Evolutionary conservation across 2,329 filamentous ascomycete genomes (phyloP).

Genomic region (Curvularia verruculosa): DNA sequence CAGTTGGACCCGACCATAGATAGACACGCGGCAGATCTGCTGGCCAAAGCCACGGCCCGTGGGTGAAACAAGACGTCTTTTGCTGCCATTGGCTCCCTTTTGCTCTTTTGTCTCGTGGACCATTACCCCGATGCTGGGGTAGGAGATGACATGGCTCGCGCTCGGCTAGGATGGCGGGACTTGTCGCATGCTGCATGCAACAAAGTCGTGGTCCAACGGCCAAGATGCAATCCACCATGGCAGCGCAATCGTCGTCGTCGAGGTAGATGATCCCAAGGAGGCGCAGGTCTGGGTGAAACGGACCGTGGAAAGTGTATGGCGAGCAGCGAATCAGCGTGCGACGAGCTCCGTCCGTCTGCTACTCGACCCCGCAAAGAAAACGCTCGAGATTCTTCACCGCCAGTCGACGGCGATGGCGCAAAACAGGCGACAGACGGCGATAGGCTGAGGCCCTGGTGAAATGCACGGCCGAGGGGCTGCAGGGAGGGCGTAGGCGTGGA

Average conservation of each 20-base stretch:
- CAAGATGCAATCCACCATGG: no score
- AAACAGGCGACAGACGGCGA: conserved; percentile 1
- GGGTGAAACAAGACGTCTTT: conserved; percentile 18
- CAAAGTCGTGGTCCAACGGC: neutral
- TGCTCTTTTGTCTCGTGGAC: conserved; percentile 14
- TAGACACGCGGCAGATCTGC: conserved; percentile 10
- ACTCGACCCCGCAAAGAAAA: conserved; percentile 5
- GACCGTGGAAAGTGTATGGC: conserved; percentile 1
- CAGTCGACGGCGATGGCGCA: conserved; percentile 6
- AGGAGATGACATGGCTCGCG: conserved; percentile 3
- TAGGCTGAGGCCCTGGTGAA: neutral
- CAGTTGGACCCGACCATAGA: neutral
- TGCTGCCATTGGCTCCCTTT: conserved; percentile 33
- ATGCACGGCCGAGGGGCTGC: conserved; percentile 16
- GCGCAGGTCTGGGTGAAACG: conserved; percentile 8
- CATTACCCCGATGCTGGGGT: conserved; percentile 3
- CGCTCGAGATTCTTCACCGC: conserved; percentile 17
- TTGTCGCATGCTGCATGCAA: conserved; percentile 2
- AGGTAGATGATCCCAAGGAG: neutral
- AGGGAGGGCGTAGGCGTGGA: neutral
- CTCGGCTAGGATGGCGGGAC: conserved; percentile 2
- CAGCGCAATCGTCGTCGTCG: neutral
- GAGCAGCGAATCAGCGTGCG: conserved; percentile 7
- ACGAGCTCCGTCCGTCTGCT: neutral
- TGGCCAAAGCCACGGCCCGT: conserved; percentile 6